These are phyloP conservation scores for Epichloe bromicola DNA, from an alignment of 2,329 filamentous ascomycete species.

Conservation along the genomic window DNA sequence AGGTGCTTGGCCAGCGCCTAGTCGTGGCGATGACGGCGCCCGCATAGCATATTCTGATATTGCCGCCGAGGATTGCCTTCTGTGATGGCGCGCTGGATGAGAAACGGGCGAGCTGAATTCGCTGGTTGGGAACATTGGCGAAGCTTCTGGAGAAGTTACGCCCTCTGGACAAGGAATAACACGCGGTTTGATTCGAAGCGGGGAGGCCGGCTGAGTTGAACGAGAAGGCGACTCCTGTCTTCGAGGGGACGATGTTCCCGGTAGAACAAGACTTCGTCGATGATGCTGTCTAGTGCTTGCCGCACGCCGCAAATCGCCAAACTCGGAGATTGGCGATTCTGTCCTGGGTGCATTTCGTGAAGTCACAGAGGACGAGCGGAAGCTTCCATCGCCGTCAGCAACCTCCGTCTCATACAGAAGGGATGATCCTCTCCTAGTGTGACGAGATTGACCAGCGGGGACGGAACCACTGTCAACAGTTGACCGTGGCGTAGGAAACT, in stretches of 20 bases:
- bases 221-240: conserved; percentile 84
- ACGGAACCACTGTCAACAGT: conserved; percentile 46
- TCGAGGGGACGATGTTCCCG: conserved; percentile 63
- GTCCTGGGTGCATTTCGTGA: conserved; percentile 57
- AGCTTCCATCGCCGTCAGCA: conserved; percentile 77
- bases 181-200: conserved; percentile 77
- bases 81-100: conserved; percentile 52
- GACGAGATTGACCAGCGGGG: conserved; percentile 41
- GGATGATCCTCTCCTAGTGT: conserved; percentile 59
- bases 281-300: conserved; percentile 74
- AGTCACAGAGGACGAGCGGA: conserved; percentile 64
- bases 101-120: conserved; percentile 69
- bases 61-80: conserved; percentile 81
- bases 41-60: conserved; percentile 56
- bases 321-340: conserved; percentile 83
- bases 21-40: conserved; percentile 68
- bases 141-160: conserved; percentile 74
- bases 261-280: conserved; percentile 72
- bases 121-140: conserved; percentile 70
- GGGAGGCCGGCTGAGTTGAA: conserved; percentile 67
- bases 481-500: conserved; percentile 83
- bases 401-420: conserved; percentile 73
- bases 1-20: conserved; percentile 62
- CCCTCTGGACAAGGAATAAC: conserved; percentile 46
- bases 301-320: conserved; percentile 60